Evolutionary conservation across 2,329 filamentous ascomycete genomes (phyloP).

Genomic region (Aspergillus glaucus): DNA sequence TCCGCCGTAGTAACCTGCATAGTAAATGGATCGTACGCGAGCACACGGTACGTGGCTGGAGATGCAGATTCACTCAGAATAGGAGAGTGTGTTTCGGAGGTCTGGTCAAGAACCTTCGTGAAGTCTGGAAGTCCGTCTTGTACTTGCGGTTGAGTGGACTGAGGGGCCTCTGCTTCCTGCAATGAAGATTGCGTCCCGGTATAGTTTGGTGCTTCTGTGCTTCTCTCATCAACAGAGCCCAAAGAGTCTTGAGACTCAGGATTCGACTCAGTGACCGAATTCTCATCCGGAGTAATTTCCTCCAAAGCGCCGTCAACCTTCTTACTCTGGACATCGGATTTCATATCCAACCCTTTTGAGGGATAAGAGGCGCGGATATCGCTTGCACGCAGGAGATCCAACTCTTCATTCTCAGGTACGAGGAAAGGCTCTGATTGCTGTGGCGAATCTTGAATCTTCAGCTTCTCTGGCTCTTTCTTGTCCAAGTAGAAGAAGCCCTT

Average conservation of each 20-base stretch:
- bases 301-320: constrained; percentile 15
- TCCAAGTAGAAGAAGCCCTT: not conserved
- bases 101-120: too few species aligned
- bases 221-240: not conserved
- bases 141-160: too few species aligned
- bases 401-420: constrained; percentile 19
- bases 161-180: not conserved
- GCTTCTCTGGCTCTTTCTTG: not conserved
- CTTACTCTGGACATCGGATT: constrained; percentile 12
- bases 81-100: not conserved
- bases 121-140: too few species aligned
- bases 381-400: constrained; percentile 29
- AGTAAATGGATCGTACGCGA: constrained; percentile 32
- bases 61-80: not conserved
- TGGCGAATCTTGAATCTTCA: not conserved
- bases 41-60: constrained; percentile 26
- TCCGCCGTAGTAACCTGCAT: constrained; percentile 25
- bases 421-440: constrained; percentile 3
- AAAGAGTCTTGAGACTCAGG: constrained; percentile 10
- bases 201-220: constrained; percentile 5
- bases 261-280: constrained; percentile 12
- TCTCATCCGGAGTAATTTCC: constrained; percentile 12
- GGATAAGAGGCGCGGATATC: constrained; percentile 30
- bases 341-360: constrained; percentile 13
- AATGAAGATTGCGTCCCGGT: constrained; percentile 1